Percentiles rank a stretch among this genome's conserved stretches.
These are phyloP conservation scores for Paragyromitra xinjiangensis DNA, from an alignment of 495 filamentous ascomycete genomes.

Conservation along the genomic window DNA sequence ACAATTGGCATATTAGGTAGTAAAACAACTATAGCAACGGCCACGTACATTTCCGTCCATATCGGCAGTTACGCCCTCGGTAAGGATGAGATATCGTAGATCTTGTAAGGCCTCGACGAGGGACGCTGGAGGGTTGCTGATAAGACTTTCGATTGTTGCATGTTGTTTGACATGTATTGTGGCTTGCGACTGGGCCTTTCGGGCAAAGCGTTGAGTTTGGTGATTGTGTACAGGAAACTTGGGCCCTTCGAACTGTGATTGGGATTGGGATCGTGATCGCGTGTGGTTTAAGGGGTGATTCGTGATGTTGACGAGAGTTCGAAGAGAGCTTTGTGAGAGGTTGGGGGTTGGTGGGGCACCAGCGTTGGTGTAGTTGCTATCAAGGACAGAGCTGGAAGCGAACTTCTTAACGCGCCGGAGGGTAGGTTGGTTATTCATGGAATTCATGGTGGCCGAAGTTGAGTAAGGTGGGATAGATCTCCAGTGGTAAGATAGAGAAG, in stretches of 20 bases:
- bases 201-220: conserved; percentile 44
- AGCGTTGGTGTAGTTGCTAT: conserved; percentile 48
- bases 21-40: not conserved
- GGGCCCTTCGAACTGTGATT: conserved; percentile 54
- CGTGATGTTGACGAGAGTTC: conserved; percentile 47
- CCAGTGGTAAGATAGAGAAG: not conserved
- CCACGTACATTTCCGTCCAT: conserved; percentile 56
- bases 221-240: conserved; percentile 38
- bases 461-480: not conserved
- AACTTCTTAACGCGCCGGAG: conserved; percentile 56
- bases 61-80: conserved; percentile 55
- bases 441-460: conserved; percentile 7
- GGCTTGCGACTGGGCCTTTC: conserved; percentile 49
- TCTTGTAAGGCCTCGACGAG: conserved; percentile 55
- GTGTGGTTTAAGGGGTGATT: conserved; percentile 44
- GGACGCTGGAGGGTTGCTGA: conserved; percentile 56
- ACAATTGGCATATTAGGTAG: conserved; percentile 13
- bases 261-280: conserved; percentile 52
- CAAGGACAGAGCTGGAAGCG: conserved; percentile 50
- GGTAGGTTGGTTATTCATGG: conserved; percentile 9
- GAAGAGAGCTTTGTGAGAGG: conserved; percentile 25
- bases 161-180: conserved; percentile 40
- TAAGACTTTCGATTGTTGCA: conserved; percentile 54
- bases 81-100: conserved; percentile 55
- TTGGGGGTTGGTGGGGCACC: conserved; percentile 36